Conservation (phyloP, 306 rosid genomes). For the Trifolium pratense region DNA sequence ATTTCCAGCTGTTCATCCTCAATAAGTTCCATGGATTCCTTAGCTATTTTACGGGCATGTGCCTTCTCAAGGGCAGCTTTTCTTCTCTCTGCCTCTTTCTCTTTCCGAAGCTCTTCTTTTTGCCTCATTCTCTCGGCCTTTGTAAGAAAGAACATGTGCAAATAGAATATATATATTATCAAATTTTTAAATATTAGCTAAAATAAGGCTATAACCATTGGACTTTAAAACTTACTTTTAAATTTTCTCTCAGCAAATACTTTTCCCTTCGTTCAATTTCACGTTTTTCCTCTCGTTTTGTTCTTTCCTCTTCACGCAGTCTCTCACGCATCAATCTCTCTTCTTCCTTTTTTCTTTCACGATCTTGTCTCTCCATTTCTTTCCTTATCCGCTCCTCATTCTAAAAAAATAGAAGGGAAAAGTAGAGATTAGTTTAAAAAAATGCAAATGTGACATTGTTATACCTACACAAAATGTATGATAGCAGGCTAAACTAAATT, state of each 20-base stretch:
- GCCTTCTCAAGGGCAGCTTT: slow-evolving; percentile 97
- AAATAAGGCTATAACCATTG: slow-evolving; percentile 19
- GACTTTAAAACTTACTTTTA: slow-evolving; percentile 63
- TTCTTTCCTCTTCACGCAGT: slow-evolving; percentile 84
- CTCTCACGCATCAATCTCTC: slow-evolving; percentile 92
- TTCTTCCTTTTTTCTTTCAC: slow-evolving; percentile 92
- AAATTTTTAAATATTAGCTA: slow-evolving; percentile 34
- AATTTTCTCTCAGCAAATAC: slow-evolving; percentile 70
- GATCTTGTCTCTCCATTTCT: slow-evolving; percentile 92
- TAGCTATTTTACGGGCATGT: slow-evolving; percentile 87
- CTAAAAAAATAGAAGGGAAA: slow-evolving; percentile 46
- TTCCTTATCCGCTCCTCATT: slow-evolving; percentile 79
- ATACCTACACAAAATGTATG: slow-evolving; percentile 26
- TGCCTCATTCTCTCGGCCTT: slow-evolving; percentile 87
- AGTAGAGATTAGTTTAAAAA: slow-evolving; percentile 11
- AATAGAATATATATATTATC: slow-evolving; percentile 29
- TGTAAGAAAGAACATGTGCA: slow-evolving; percentile 37
- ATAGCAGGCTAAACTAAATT: slow-evolving; percentile 28
- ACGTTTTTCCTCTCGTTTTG: slow-evolving; percentile 82
- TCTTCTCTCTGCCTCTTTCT: slow-evolving; percentile 88
- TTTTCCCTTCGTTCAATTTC: slow-evolving; percentile 90
- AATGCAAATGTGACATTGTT: background rate
- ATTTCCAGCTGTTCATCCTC: slow-evolving; percentile 97
- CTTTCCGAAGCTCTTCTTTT: slow-evolving; percentile 92
- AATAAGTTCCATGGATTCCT: slow-evolving; percentile 96